Evolutionary conservation across 331 rosid genomes (phyloP).

Genomic region (Rosa hybrid): DNA sequence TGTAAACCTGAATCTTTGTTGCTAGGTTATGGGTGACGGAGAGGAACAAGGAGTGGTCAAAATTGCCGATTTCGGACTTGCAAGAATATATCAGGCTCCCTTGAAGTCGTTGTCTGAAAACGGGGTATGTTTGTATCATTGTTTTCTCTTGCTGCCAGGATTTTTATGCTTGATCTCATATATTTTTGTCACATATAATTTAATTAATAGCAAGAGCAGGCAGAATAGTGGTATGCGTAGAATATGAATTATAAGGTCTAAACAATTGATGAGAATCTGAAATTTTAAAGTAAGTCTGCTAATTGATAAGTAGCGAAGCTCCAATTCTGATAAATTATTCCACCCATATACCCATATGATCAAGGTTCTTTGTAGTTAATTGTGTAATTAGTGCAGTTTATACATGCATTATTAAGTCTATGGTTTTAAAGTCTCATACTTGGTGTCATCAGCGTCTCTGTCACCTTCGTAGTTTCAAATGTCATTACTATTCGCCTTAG

Average conservation of each 20-base stretch:
- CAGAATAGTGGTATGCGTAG: background rate
- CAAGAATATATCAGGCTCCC: slow-evolving; percentile 96
- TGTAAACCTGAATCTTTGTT: slow-evolving; percentile 22
- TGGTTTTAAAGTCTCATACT: background rate
- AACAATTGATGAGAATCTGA: background rate
- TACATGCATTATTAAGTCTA: background rate
- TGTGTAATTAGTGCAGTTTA: background rate
- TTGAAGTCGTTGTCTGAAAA: slow-evolving; percentile 80
- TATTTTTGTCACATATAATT: background rate
- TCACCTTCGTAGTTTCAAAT: background rate
- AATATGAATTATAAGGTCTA: background rate
- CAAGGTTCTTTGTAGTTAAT: background rate
- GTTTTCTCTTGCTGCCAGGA: background rate
- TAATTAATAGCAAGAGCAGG: background rate
- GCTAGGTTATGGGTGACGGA: slow-evolving; percentile 93
- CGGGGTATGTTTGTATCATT: slow-evolving; percentile 54
- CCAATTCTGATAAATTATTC: background rate
- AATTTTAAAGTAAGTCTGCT: background rate
- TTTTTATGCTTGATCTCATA: background rate
- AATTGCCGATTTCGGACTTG: slow-evolving; percentile 99
- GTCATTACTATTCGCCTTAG: background rate
- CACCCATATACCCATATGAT: background rate
- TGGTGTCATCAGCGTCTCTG: background rate
- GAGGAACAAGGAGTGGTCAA: slow-evolving; percentile 94
- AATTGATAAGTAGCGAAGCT: background rate